A percentile compares a stretch with the other conserved stretches of the same genome.
Evolutionary conservation across 164 flowering plant species (phyloP).

Genomic region (Piper betle): DNA sequence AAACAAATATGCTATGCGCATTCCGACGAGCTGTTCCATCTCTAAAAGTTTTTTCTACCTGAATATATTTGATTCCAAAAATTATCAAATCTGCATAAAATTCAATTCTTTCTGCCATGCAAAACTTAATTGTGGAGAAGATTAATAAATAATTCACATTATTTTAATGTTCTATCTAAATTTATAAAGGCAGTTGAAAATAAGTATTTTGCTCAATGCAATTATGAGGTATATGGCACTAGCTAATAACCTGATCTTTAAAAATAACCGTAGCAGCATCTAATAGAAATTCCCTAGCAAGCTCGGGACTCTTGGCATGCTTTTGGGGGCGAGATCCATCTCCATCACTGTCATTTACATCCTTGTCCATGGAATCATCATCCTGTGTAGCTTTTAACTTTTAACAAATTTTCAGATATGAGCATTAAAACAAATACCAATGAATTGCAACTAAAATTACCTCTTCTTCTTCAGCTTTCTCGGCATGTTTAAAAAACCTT

Average conservation of each 20-base stretch:
- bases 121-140: neutral
- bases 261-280: constrained; percentile 98
- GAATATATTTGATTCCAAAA: constrained; percentile 9
- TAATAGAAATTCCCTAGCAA: constrained; percentile 97
- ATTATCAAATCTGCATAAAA: neutral
- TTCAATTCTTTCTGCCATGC: neutral
- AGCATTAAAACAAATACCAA: neutral
- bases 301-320: constrained; percentile 99
- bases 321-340: constrained; percentile 97
- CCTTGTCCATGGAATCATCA: constrained; percentile 94
- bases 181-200: too few relatives aligned
- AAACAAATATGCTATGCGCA: constrained; percentile 94
- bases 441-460: constrained; percentile 16
- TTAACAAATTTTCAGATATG: neutral
- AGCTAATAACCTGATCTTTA: constrained; percentile 66
- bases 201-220: too few relatives aligned
- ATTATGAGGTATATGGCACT: neutral
- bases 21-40: constrained; percentile 98
- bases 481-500: constrained; percentile 96
- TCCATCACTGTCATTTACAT: constrained; percentile 91
- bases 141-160: neutral
- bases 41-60: constrained; percentile 97
- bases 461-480: constrained; percentile 99
- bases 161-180: too few relatives aligned
- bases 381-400: constrained; percentile 36